phyloP scores from a whole-genome alignment of 1,284 basidiomycete species.

The Trametes hirsuta region DNA sequence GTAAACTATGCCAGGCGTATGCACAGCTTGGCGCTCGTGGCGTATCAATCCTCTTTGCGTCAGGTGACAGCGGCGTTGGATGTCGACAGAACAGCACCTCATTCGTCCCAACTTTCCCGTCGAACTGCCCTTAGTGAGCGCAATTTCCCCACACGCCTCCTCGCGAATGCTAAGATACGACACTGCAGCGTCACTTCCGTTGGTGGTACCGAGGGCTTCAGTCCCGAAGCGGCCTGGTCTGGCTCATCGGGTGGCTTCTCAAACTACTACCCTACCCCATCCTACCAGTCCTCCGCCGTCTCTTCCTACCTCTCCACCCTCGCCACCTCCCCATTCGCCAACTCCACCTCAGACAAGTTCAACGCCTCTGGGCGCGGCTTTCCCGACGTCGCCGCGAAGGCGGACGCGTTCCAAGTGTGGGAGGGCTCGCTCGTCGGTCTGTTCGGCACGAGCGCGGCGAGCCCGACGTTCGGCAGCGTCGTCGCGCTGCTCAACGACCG shows the following conservation, averaged over 20 bases:
- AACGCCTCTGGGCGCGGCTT: constrained; percentile 36
- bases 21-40: constrained; percentile 58
- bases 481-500: constrained; percentile 59
- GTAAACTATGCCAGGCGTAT: constrained; percentile 26
- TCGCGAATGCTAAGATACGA: neutral
- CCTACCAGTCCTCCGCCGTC: constrained; percentile 42
- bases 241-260: constrained; percentile 67
- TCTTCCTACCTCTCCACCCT: constrained; percentile 28
- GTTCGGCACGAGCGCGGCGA: constrained; percentile 51
- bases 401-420: constrained; percentile 32
- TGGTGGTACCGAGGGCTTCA: constrained; percentile 51
- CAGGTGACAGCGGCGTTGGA: constrained; percentile 61
- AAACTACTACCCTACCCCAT: constrained; percentile 43
- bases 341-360: constrained; percentile 29
- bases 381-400: constrained; percentile 36
- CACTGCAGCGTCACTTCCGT: constrained; percentile 60
- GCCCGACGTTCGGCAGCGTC: constrained; percentile 55
- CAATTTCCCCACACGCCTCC: neutral
- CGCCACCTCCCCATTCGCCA: constrained; percentile 33
- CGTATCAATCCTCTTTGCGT: constrained; percentile 63
- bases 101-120: constrained; percentile 72
- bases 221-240: constrained; percentile 50
- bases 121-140: constrained; percentile 49
- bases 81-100: constrained; percentile 52
- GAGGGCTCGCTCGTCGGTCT: constrained; percentile 43